Conservation (phyloP, 1,284 basidiomycete species). For the Exsudoporus floridanus region DNA sequence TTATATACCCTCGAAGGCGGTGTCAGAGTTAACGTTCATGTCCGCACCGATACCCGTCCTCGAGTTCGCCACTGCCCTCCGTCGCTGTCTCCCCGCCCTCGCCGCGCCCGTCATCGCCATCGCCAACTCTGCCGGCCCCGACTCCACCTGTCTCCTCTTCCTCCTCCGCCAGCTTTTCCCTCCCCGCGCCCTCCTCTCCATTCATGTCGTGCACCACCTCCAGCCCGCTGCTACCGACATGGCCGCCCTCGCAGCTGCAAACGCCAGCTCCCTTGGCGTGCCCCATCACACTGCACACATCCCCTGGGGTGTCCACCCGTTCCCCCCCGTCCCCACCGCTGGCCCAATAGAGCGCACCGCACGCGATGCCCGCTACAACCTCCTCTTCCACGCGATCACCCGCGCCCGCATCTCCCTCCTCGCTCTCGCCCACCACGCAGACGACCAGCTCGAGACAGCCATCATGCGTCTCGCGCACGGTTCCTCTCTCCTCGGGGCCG, state of each 20-base stretch:
- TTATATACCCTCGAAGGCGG: no score
- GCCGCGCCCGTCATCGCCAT: constrained; percentile 41
- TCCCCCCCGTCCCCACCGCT: constrained; percentile 43
- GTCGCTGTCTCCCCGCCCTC: constrained; percentile 11
- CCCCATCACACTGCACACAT: constrained; percentile 48
- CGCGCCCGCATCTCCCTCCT: constrained; percentile 40
- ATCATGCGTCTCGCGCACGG: constrained; percentile 65
- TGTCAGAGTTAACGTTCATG: no score
- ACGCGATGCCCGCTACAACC: constrained; percentile 56
- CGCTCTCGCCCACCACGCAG: constrained; percentile 71
- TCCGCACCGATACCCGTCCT: constrained; percentile 36
- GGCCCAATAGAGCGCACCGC: constrained; percentile 53
- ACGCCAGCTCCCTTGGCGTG: constrained; percentile 47
- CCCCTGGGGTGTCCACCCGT: constrained; percentile 55
- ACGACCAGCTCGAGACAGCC: constrained; percentile 78
- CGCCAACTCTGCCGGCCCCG: constrained; percentile 76
- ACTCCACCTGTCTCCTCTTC: constrained; percentile 74
- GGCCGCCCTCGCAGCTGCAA: constrained; percentile 47
- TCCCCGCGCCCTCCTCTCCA: constrained; percentile 45
- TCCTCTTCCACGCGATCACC: constrained; percentile 53
- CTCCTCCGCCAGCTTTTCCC: constrained; percentile 49
- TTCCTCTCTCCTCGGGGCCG: constrained; percentile 52
- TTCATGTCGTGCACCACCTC: constrained; percentile 67
- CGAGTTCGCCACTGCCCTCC: constrained; percentile 45
- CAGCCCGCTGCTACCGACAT: constrained; percentile 56